Base-by-base conservation (phyloP, 2,329 filamentous ascomycete species). In the Ophiostoma montium region DNA sequence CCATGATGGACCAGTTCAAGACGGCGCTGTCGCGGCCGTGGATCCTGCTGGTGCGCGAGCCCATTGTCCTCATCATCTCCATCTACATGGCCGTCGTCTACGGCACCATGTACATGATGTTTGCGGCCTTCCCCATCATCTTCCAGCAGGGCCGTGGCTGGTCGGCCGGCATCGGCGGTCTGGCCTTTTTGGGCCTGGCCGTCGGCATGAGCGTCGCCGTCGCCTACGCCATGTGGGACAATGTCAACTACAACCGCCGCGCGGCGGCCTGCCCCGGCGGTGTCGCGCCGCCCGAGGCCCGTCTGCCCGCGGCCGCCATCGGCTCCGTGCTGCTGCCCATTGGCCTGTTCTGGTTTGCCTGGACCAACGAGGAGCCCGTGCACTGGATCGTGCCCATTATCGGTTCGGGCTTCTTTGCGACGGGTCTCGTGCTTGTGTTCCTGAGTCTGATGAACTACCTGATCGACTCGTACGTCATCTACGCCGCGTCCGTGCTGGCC, bases 401-500 rank as follows among this genome's bases (percentile, higher is more conserved):
- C 41, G 64, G 57, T 8, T 62, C 61, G 1, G 60, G 62, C 15
- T 59, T 67, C 35, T 70, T 70, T 53, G 65, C 62, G 8, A 61
- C 60, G 44, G 66, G 72, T 5, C 61, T 75, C 43, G 76, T 84
- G 2, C 62, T 82, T 30, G 76, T 85, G 33, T 86, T 85, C 67
- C 63, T 85, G n/a, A 69, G 70, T 5, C 64, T 79, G 42, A 71
- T 78, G 59, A 82, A 78, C 63, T 85, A 84, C 62, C 70, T 85
- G 12, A 75, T 85, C 53, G 82, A 85, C 58, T 67, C 77, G 6
- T 80, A 86, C 62, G 80, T 81, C 47, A 82, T 89, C 57, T 90
- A 82, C 54, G 84, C 86, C 1, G 84, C 84, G 0, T 85, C 80
- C 0, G 83, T 81, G 0, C 68, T 89, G 9, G 84, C 85, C 2